phyloP scores from a whole-genome alignment of 2,329 filamentous ascomycete species.

The Ophiocordyceps australis region DNA sequence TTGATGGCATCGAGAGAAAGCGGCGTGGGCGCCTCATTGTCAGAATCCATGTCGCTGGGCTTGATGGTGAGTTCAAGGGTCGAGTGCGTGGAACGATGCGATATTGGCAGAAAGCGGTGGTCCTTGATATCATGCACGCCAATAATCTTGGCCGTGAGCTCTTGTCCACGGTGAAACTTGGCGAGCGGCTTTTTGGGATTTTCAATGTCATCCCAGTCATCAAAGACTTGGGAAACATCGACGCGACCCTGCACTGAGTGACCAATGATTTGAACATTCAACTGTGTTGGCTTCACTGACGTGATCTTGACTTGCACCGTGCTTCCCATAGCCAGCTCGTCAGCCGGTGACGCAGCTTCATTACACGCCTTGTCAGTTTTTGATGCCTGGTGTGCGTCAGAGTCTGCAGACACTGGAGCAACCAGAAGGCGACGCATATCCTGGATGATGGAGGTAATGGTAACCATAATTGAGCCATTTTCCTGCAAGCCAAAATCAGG shows the following conservation, averaged over 20 bases:
- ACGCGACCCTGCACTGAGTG: constrained; percentile 64
- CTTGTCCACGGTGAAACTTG: constrained; percentile 52
- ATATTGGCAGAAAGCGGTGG: constrained; percentile 81
- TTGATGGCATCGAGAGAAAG: constrained; percentile 58
- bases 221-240: constrained; percentile 80
- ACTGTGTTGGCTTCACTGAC: constrained; percentile 78
- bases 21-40: constrained; percentile 22
- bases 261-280: constrained; percentile 79
- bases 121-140: constrained; percentile 82
- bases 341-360: constrained; percentile 23
- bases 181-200: constrained; percentile 65
- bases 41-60: constrained; percentile 44
- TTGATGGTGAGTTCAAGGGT: constrained; percentile 82
- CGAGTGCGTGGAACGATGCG: constrained; percentile 63
- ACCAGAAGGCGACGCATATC: constrained; percentile 50
- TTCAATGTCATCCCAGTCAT: constrained; percentile 71
- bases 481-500: constrained; percentile 65
- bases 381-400: constrained; percentile 21
- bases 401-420: constrained; percentile 26
- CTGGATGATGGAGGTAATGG: constrained; percentile 53
- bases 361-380: constrained; percentile 16
- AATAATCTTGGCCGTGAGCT: constrained; percentile 58
- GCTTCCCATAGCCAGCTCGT: constrained; percentile 57
- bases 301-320: constrained; percentile 59
- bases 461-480: constrained; percentile 57